Conservation (phyloP, 306 rosid species). For the Cicer judaicum region DNA sequence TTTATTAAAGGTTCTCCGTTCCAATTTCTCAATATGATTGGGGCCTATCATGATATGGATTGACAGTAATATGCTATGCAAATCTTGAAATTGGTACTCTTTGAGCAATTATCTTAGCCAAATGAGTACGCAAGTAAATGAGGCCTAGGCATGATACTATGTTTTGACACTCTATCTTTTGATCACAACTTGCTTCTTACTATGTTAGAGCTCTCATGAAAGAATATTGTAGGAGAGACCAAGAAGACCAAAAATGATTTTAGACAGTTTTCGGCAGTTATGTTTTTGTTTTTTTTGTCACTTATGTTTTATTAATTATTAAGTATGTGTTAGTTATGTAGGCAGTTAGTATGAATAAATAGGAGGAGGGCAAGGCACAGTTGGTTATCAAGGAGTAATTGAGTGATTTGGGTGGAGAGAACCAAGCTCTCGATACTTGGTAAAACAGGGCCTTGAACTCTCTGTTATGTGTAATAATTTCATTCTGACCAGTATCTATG, state of each 20-base stretch:
- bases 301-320: background rate
- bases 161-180: background rate
- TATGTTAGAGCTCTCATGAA: background rate
- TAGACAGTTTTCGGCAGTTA: too few relatives aligned
- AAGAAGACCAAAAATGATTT: too few relatives aligned
- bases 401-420: background rate
- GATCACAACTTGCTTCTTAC: background rate
- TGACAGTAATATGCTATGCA: background rate
- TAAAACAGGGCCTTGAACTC: background rate
- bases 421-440: background rate
- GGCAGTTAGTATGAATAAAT: background rate
- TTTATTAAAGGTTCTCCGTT: background rate
- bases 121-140: background rate
- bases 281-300: background rate
- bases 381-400: background rate
- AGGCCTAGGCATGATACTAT: background rate
- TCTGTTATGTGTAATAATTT: background rate
- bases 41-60: background rate
- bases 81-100: background rate
- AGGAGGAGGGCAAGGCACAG: background rate
- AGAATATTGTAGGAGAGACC: too few relatives aligned
- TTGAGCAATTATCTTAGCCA: background rate
- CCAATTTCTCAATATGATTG: background rate
- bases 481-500: background rate
- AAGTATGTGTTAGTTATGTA: background rate